Base-by-base conservation (phyloP, 139 green algal species). In the Raphidocelis subcapitata region DNA sequence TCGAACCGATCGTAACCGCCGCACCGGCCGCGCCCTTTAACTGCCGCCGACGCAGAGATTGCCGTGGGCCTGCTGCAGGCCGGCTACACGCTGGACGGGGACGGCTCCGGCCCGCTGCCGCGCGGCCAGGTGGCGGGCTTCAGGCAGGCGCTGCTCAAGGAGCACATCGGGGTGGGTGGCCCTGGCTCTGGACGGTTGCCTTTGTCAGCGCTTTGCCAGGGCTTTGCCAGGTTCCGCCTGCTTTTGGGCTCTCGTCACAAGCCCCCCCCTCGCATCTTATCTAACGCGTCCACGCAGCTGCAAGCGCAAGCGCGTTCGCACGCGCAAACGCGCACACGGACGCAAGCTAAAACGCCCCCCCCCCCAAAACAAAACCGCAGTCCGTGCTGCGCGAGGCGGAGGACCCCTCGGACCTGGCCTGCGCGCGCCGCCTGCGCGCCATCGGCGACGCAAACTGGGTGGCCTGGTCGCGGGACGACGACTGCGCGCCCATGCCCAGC, bases 21-120 rank as follows among this genome's bases (percentile, higher is more conserved):
- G n/a, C n/a, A n/a, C n/a, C n/a, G n/a, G n/a, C n/a, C n/a, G n/a
- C n/a, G n/a, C n/a, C n/a, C n/a, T n/a, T n/a, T n/a, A n/a, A n/a
- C n/a, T n/a, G n/a, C n/a, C n/a, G n/a, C n/a, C n/a, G n/a, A n/a
- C n/a, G n/a, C n/a, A 16, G 86, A 92, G 80, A 75, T 90, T 4
- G 75, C 73, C 28, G 81, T 87, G 18, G 85, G 77, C 4, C 62
- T 67, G 2, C 86, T 69, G 63, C 86, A 92, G 82, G 69, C 75
- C 21, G 60, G 63, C 24, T 64, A 75, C 29, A 21, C 31, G 15
- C 56, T 74, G 68, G n/a, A 3, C 36, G 36, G n/a, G 15, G 14
- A 54, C 3, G 24, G n/a, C n/a, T n/a, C 24, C 5, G 54, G 33
- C 5, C 35, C 55, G 28, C 68, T 74, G 56, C 68, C 70, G 5